Conservation (phyloP, 805 yeast species). For the Cyberlindnera amylophila region DNA sequence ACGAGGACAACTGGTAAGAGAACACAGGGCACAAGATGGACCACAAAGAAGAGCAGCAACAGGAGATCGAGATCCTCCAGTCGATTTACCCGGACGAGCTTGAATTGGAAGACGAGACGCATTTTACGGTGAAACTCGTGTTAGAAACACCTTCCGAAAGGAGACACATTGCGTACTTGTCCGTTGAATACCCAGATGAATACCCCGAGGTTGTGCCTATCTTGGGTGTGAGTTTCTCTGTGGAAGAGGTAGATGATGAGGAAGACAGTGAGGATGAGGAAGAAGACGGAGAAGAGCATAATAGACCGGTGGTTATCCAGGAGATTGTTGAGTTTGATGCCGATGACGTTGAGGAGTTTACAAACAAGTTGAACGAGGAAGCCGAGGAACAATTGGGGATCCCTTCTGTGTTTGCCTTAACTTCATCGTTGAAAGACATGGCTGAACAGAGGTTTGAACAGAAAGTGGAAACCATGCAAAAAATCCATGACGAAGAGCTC, state of each 20-base stretch:
- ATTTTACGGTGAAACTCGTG: slow-evolving; percentile 52
- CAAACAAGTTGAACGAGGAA: slow-evolving; percentile 44
- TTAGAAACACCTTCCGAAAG: slow-evolving; percentile 67
- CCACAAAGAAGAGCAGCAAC: slow-evolving; percentile 75
- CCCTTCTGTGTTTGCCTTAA: slow-evolving; percentile 83
- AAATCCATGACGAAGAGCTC: slow-evolving; percentile 53
- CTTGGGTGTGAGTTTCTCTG: slow-evolving; percentile 40
- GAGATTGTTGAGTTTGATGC: slow-evolving; percentile 54
- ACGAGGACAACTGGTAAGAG: no score
- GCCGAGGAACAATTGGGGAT: slow-evolving; percentile 83
- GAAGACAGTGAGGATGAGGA: slow-evolving; percentile 30
- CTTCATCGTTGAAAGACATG: slow-evolving; percentile 73
- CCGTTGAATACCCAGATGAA: slow-evolving; percentile 67
- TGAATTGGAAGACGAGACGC: slow-evolving; percentile 31
- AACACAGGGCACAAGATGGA: no score
- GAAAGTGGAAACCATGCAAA: slow-evolving; percentile 53
- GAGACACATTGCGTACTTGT: slow-evolving; percentile 50
- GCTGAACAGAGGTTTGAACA: slow-evolving; percentile 66
- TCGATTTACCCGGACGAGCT: slow-evolving; percentile 94
- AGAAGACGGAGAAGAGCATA: slow-evolving; percentile 38
- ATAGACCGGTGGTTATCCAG: slow-evolving; percentile 47
- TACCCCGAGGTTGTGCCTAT: slow-evolving; percentile 83
- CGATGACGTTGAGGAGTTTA: slow-evolving; percentile 41
- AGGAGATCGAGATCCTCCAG: slow-evolving; percentile 85
- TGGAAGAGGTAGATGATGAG: slow-evolving; percentile 27